These are phyloP conservation scores for Fennellomyces sp. DNA, from an alignment of 371 early-diverging fungal genomes.

Conservation along the genomic window DNA sequence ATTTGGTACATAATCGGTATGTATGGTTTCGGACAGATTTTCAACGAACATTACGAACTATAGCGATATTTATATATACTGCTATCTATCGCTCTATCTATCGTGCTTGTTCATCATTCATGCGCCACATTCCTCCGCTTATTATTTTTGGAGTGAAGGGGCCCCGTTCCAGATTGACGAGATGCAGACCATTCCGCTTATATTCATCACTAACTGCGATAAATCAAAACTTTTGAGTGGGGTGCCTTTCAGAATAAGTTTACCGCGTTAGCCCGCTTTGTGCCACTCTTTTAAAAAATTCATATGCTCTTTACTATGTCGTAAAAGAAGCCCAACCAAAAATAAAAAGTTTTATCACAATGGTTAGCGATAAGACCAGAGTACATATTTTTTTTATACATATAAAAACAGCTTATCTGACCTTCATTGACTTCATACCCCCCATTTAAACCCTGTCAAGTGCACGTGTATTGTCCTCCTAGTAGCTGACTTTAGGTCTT, in stretches of 20 bases:
- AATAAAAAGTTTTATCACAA: background rate
- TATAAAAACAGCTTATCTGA: background rate
- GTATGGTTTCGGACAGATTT: background rate
- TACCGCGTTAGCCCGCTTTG: background rate
- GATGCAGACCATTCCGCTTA: no score
- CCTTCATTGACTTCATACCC: background rate
- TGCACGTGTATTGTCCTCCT: background rate
- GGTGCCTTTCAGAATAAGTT: no score
- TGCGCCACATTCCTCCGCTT: no score
- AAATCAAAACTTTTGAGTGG: no score
- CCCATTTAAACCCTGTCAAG: background rate
- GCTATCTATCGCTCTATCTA: no score
- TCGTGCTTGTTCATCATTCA: no score
- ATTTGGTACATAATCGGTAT: background rate
- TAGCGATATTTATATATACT: no score
- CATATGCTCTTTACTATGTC: background rate
- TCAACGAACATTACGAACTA: no score
- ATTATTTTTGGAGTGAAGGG: no score
- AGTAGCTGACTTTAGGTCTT: background rate
- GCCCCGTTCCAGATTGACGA: no score
- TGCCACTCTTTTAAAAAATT: background rate
- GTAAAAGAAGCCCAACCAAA: background rate
- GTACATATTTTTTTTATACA: background rate
- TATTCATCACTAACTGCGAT: no score
- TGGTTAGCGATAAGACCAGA: no score